Evolutionary conservation across 2,329 filamentous ascomycete species (phyloP), one percentile per base, ranked within the genome.

Genomic region (Ustulina deusta): DNA sequence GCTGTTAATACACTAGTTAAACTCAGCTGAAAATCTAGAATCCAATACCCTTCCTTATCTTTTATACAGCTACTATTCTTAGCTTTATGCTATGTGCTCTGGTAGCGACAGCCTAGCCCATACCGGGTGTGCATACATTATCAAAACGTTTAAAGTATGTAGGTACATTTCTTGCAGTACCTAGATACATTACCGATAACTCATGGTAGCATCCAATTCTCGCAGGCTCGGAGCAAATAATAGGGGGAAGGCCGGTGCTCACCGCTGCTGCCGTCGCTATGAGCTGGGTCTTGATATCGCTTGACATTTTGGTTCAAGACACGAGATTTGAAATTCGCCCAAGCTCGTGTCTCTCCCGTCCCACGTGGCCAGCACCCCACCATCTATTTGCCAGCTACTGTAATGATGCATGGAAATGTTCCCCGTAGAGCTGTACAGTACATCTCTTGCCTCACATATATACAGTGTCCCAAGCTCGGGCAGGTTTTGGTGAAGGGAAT

Each of bases 351-450:
- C 66, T 56, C 52, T 61, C 6, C 6, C 36, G 61, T 69, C 72
- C 70, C 72, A 74, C 73, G 73, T 73, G 73, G 72, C 66, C 69
- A 59, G 6, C 56, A 66, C 58, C 56, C 61, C 71, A 63, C 56
- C 63, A 69, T 71, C 71, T 73, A 73, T 74, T 74, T 74, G 71
- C 71, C 15, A 48, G 46, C 48, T 51, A 56, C 64, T 46, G 36
- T 40, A 15, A 17, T 40, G 15, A 40, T 22, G 13, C 20, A 46
- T 46, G 62, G 61, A 66, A 66, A 38, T 3, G 15, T 32, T 51
- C n/a, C 27, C 48, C 27, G 27, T 11, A 34, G 20, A 54, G 29
- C 2, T 36, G 15, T 54, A 54, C 29, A 54, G 17, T 29, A 20
- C 27, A 7, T 42, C 10, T 40, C 27, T 25, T 46, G n/a, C n/a